Evolutionary conservation across 305 asterid species (phyloP).

Genomic region (Fraxinus ornus): DNA sequence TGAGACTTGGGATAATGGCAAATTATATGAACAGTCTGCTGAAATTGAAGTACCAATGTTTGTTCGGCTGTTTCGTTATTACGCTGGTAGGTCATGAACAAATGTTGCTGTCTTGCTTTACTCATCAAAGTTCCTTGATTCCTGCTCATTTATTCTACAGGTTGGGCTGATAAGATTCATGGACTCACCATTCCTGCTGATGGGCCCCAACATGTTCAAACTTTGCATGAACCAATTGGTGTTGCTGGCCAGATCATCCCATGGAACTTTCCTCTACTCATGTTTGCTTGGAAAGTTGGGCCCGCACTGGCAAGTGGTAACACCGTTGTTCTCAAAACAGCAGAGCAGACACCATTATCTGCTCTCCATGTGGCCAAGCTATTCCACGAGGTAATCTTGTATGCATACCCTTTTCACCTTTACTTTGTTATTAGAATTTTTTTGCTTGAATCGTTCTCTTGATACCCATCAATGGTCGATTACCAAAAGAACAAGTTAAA

Average conservation of each 20-base stretch:
- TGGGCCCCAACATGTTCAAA: conserved; percentile 85
- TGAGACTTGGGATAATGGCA: conserved; percentile 95
- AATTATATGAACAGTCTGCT: conserved; percentile 75
- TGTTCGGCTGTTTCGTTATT: conserved; percentile 75
- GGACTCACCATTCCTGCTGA: conserved; percentile 90
- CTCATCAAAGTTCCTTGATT: background rate
- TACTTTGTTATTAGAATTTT: background rate
- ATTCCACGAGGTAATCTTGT: conserved; percentile 67
- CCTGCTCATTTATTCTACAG: conserved; percentile 39
- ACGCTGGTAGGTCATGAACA: conserved; percentile 64
- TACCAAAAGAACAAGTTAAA: background rate
- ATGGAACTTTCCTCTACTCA: conserved; percentile 92
- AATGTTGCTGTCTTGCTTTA: background rate
- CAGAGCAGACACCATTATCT: conserved; percentile 94
- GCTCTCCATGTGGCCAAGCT: conserved; percentile 75
- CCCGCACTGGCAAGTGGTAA: conserved; percentile 94
- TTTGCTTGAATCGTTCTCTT: background rate
- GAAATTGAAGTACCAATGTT: conserved; percentile 79
- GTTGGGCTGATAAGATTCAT: conserved; percentile 97
- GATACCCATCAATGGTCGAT: background rate
- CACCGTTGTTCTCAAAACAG: conserved; percentile 78
- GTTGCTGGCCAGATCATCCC: conserved; percentile 96
- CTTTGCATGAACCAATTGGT: conserved; percentile 94
- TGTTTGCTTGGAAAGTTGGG: conserved; percentile 93
- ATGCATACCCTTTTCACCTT: background rate